Evolutionary conservation across 75 land plant species (phyloP).

Genomic region (Cunninghamia lanceolata): DNA sequence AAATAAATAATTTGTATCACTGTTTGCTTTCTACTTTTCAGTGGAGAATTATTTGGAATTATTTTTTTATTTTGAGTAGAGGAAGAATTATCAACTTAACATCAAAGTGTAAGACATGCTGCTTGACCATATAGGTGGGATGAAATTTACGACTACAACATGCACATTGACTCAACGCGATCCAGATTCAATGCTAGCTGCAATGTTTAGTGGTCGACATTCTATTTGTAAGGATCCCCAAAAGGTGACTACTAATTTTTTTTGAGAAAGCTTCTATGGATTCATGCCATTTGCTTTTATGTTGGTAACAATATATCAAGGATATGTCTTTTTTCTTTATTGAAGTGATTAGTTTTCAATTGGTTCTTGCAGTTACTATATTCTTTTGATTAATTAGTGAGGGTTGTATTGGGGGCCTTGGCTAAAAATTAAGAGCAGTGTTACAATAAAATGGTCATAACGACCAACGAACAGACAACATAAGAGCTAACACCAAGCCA

Average conservation of each 20-base stretch:
- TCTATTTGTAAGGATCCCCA: conserved; percentile 46
- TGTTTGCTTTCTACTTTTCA: not conserved
- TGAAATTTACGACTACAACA: conserved; percentile 74
- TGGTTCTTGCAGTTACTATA: not conserved
- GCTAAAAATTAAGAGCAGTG: too few species aligned
- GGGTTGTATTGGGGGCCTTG: too few species aligned
- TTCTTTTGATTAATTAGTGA: too few species aligned
- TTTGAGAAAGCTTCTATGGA: not conserved
- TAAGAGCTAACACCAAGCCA: too few species aligned
- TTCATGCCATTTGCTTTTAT: not conserved
- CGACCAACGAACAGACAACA: too few species aligned
- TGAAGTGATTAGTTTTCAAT: not conserved
- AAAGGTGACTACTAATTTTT: conserved; percentile 21
- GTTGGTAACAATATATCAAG: not conserved
- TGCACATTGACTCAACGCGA: conserved; percentile 85
- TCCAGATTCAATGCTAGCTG: conserved; percentile 91
- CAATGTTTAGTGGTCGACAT: conserved; percentile 97
- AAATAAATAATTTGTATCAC: not conserved
- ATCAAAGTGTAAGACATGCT: not conserved
- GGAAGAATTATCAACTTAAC: not conserved
- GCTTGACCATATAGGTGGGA: conserved; percentile 56
- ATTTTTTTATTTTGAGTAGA: not conserved
- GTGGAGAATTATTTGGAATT: not conserved
- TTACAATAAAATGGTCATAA: too few species aligned
- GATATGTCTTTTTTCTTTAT: not conserved